Percentiles rank a stretch among this genome's conserved stretches.
phyloP scores from a whole-genome alignment of 352 stramenopile species.

The Phytopythium sindhum region DNA sequence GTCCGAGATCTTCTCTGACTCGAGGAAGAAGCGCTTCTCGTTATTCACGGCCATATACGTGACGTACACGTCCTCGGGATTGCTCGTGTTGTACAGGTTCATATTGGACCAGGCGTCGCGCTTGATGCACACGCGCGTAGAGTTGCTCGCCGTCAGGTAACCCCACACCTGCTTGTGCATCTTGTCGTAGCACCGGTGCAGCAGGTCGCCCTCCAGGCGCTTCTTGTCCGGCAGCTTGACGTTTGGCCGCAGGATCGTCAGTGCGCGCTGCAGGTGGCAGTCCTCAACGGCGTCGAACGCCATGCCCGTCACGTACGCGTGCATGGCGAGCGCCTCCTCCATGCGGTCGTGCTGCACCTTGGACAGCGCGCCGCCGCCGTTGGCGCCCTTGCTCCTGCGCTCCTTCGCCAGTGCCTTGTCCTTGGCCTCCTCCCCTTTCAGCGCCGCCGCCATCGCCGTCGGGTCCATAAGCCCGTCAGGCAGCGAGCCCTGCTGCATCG shows the following conservation, averaged over 20 bases:
- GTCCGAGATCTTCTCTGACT: constrained; percentile 64
- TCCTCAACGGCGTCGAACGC: constrained; percentile 75
- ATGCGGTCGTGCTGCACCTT: constrained; percentile 69
- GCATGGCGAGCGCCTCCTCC: constrained; percentile 79
- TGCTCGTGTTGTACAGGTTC: constrained; percentile 74
- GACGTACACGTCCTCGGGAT: constrained; percentile 63
- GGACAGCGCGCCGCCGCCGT: constrained; percentile 30
- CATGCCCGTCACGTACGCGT: constrained; percentile 78
- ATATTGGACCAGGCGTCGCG: constrained; percentile 76
- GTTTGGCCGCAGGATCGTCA: constrained; percentile 52
- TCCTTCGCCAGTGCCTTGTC: constrained; percentile 19
- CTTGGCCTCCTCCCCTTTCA: constrained; percentile 44
- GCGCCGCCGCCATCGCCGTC: constrained; percentile 32
- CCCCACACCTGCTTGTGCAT: constrained; percentile 85
- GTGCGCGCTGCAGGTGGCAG: constrained; percentile 57
- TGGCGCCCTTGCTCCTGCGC: constrained; percentile 36
- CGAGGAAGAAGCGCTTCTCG: constrained; percentile 78
- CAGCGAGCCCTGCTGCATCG: constrained; percentile 65
- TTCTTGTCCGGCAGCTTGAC: constrained; percentile 74
- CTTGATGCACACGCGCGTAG: constrained; percentile 68
- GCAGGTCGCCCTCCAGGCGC: constrained; percentile 52
- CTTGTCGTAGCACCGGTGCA: constrained; percentile 76
- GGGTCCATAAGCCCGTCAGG: constrained; percentile 65
- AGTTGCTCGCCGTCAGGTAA: constrained; percentile 53
- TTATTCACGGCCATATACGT: constrained; percentile 80